These are phyloP conservation scores for Atalantia buxifolia DNA, from an alignment of 345 rosid species.

Conservation along the genomic window DNA sequence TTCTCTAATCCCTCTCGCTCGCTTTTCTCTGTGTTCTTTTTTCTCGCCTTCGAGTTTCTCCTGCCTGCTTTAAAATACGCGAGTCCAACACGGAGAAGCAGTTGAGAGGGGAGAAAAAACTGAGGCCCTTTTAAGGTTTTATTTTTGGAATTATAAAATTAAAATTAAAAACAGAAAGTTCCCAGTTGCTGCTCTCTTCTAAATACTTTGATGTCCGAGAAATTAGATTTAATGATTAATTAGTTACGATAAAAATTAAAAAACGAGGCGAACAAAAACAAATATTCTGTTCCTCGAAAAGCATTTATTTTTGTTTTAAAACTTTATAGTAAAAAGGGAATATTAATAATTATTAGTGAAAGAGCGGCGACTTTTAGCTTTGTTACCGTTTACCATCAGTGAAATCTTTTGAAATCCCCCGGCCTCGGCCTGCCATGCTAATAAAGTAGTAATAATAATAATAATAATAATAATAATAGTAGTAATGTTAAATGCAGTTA, in stretches of 20 bases:
- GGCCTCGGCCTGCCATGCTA: conserved; percentile 14
- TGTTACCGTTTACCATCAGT: not conserved
- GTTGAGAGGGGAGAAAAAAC: conserved; percentile 28
- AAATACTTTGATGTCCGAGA: not conserved
- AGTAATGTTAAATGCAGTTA: not conserved
- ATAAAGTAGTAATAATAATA: not conserved
- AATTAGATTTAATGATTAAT: not conserved
- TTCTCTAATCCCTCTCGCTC: conserved; percentile 6
- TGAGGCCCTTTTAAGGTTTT: not conserved
- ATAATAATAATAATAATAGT: not conserved
- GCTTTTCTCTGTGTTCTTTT: not conserved
- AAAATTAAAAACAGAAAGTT: conserved; percentile 1
- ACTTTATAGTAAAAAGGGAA: not conserved
- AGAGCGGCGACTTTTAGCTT: not conserved
- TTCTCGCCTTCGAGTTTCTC: not conserved
- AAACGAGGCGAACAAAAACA: not conserved
- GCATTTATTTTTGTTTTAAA: not conserved
- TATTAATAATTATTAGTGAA: not conserved
- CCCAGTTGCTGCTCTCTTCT: not conserved
- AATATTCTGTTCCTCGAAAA: not conserved
- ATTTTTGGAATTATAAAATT: not conserved
- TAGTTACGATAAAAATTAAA: not conserved
- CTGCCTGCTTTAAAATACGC: conserved; percentile 38
- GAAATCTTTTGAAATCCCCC: not conserved
- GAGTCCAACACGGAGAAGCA: conserved; percentile 58